Base-by-base conservation (phyloP, 2,329 filamentous ascomycete species). In the Pyricularia grisea region DNA sequence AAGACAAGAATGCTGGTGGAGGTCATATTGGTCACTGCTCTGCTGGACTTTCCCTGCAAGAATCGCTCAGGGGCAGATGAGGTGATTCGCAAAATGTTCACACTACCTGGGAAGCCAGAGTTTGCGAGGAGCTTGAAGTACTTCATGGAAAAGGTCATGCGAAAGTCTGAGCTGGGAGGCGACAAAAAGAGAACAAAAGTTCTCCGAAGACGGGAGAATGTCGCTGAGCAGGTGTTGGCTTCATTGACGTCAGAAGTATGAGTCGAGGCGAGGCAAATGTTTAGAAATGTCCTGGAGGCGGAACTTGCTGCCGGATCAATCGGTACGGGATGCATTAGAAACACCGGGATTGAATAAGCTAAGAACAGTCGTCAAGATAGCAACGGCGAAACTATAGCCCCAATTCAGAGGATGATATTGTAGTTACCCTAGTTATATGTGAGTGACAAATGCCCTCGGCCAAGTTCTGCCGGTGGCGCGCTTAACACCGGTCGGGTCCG, bases 1-100 rank as follows among this genome's bases (percentile, higher is more conserved):
- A 93, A 91, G 79, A 92, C 92, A 0, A 88, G 86, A 69, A 87
- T 87, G 28, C 95, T 98, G 75, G 83, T 94, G 65, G 93, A 97
- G 77, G 82, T 95, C 9, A 80, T 97, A 72, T 82, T 98, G 20
- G 88, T 95, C 66, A 91, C 88, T 1, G 79, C 93, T 14, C 86
- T 98, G 36, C 83, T 92, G 65, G 83, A 65, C 4, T 63, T 63
- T 20, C 60, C 25, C 6, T 28, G 60, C 60, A 28, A 63, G 60
- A 63, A 28, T 28, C 60, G 60, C 14, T 2, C 31, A 23, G 36
- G 25, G 31, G 31, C 65, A 12, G 67, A 65, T n/a, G 33, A 68
- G 30, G 60, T 33, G 2, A 79, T 97, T 31, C 81, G 86, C 71
- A 88, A 88, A 66, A 80, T 93, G 1, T 92, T 97, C 76, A 80